Evolutionary conservation across 805 yeast species (phyloP).

Genomic region (Starmerella ratchasimensis): DNA sequence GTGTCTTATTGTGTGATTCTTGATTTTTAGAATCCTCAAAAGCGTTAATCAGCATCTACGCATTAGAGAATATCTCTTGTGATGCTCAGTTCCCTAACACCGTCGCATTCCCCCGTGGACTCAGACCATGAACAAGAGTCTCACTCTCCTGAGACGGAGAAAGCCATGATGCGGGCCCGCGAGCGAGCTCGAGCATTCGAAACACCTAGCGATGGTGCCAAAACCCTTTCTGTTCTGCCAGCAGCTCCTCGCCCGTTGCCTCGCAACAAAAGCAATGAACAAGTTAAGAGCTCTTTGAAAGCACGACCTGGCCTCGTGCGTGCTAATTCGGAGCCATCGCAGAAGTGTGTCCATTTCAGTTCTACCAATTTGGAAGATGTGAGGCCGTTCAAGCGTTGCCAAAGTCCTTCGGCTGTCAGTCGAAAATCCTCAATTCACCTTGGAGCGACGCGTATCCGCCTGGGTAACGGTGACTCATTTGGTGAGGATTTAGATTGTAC

Average conservation of each 20-base stretch:
- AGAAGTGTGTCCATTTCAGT: constrained; percentile 66
- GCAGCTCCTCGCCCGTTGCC: too few species aligned
- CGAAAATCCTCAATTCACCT: not conserved
- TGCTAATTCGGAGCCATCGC: constrained; percentile 28
- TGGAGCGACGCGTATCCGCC: not conserved
- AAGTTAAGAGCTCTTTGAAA: constrained; percentile 62
- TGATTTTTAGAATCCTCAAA: too few species aligned
- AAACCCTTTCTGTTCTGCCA: not conserved
- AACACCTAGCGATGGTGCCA: constrained; percentile 1
- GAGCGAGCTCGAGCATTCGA: constrained; percentile 5
- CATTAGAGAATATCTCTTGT: too few species aligned
- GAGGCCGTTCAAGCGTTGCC: constrained; percentile 56
- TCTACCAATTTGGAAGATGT: constrained; percentile 39
- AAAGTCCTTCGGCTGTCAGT: constrained; percentile 57
- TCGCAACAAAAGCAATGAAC: constrained; percentile 80
- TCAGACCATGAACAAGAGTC: not conserved
- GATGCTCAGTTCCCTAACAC: too few species aligned
- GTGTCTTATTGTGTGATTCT: too few species aligned
- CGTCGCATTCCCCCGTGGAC: too few species aligned
- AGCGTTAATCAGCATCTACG: too few species aligned
- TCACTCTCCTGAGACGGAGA: not conserved
- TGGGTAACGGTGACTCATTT: not conserved
- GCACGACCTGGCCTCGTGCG: constrained; percentile 26
- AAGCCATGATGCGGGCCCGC: constrained; percentile 7
- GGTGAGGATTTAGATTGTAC: constrained; percentile 27